Conservation (phyloP, 148 eudicot species). For the Diospyros kaki region DNA sequence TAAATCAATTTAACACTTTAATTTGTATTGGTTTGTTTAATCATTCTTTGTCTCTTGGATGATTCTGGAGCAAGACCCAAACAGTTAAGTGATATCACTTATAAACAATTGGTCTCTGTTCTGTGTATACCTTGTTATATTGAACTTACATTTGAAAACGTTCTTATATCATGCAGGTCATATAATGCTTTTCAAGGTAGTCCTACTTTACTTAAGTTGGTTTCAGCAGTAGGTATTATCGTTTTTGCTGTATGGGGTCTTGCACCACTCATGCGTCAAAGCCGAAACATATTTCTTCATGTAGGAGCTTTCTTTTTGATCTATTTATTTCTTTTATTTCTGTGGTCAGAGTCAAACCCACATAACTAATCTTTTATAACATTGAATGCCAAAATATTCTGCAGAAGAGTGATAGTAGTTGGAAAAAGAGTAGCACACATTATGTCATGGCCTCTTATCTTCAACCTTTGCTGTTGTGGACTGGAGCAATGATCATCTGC, state of each 20-base stretch:
- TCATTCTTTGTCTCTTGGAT: background rate
- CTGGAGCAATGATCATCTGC: slow-evolving; percentile 76
- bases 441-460: slow-evolving; percentile 71
- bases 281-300: slow-evolving; percentile 56
- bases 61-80: background rate
- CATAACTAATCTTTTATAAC: background rate
- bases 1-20: background rate
- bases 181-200: slow-evolving; percentile 49
- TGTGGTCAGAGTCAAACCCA: background rate
- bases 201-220: slow-evolving; percentile 52
- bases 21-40: slow-evolving; percentile 1
- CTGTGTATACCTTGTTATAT: background rate
- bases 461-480: slow-evolving; percentile 87
- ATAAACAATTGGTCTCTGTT: background rate
- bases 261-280: slow-evolving; percentile 56
- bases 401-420: slow-evolving; percentile 75
- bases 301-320: slow-evolving; percentile 33
- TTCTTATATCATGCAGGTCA: slow-evolving; percentile 46
- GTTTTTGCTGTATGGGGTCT: slow-evolving; percentile 83
- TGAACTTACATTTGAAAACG: slow-evolving; percentile 1
- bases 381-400: slow-evolving; percentile 11
- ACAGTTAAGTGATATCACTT: background rate
- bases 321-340: background rate
- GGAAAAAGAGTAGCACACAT: slow-evolving; percentile 76
- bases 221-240: slow-evolving; percentile 63